These are phyloP conservation scores for Cryptococcus jaspeensis DNA, from an alignment of 1,284 basidiomycete genomes.

Conservation along the genomic window DNA sequence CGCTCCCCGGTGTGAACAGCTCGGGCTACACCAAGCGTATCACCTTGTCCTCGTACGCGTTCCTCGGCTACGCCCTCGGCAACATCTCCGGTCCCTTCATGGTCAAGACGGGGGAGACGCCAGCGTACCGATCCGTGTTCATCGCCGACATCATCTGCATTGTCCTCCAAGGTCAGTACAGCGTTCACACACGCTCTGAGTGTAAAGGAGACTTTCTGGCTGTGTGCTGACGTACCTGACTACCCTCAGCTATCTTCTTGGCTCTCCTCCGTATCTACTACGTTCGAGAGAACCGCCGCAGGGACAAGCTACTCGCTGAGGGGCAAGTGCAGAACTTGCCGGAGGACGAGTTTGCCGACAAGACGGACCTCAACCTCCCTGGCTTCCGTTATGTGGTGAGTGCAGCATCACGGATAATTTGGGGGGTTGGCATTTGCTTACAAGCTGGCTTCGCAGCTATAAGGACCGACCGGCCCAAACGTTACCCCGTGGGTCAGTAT, in stretches of 20 bases:
- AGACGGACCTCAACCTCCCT: constrained; percentile 6
- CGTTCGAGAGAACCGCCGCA: neutral
- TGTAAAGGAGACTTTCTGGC: neutral
- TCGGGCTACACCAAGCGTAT: constrained; percentile 6
- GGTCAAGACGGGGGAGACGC: constrained; percentile 5
- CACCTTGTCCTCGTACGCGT: constrained; percentile 6
- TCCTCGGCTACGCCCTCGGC: constrained; percentile 4
- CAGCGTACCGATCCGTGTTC: constrained; percentile 6
- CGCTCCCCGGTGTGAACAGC: constrained; percentile 3
- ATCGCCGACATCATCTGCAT: constrained; percentile 7
- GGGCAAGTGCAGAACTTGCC: constrained; percentile 6
- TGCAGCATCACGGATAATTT: too few relatives aligned
- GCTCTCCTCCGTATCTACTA: constrained; percentile 4
- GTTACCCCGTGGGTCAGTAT: too few relatives aligned
- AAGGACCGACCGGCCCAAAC: too few relatives aligned
- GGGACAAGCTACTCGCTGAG: constrained; percentile 7
- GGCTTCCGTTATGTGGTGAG: constrained; percentile 9
- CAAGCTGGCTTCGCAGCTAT: too few relatives aligned
- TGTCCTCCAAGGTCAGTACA: constrained; percentile 2
- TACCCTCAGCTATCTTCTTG: constrained; percentile 5
- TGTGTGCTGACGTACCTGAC: neutral
- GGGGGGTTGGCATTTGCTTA: too few relatives aligned
- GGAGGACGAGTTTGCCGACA: constrained; percentile 6
- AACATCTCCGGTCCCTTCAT: constrained; percentile 7
- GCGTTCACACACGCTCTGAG: too few relatives aligned